phyloP scores from a whole-genome alignment of 768 basidiomycete species.

The Cyathus striatus region DNA sequence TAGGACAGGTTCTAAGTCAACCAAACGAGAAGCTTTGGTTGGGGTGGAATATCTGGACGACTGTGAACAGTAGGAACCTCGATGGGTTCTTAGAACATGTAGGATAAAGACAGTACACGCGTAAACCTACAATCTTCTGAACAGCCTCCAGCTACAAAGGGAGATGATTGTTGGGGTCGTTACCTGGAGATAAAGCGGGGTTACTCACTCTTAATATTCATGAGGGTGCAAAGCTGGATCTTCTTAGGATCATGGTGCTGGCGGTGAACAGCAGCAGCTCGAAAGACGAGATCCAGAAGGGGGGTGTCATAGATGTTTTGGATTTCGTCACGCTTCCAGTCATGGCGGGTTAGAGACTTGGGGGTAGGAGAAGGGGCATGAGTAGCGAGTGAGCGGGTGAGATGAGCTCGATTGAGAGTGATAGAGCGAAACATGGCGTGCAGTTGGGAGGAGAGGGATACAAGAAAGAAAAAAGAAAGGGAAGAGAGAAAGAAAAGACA shows the following conservation, averaged over 20 bases:
- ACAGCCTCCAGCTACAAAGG: constrained; percentile 79
- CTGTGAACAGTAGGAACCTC: constrained; percentile 97
- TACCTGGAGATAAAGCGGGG: constrained; percentile 18
- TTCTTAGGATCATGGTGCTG: constrained; percentile 83
- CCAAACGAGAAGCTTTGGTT: constrained; percentile 82
- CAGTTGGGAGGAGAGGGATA: too few species aligned
- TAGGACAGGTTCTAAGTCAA: constrained; percentile 89
- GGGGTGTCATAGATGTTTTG: constrained; percentile 82
- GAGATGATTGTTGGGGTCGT: constrained; percentile 7
- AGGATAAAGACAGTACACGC: not conserved
- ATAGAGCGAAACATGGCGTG: constrained; percentile 42
- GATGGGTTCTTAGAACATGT: constrained; percentile 1
- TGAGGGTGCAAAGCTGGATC: constrained; percentile 93
- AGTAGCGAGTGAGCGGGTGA: constrained; percentile 57
- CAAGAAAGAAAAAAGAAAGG: constrained; percentile 41
- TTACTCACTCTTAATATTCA: constrained; percentile 95
- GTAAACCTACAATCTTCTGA: constrained; percentile 80
- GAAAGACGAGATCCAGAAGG: constrained; percentile 84
- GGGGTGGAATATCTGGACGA: constrained; percentile 89
- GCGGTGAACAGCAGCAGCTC: constrained; percentile 80
- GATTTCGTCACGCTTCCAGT: constrained; percentile 80
- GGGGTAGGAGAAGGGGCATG: constrained; percentile 33
- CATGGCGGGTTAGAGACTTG: constrained; percentile 38
- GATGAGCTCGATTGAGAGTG: constrained; percentile 17
- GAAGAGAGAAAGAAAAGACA: constrained; percentile 10